Evolutionary conservation across 768 basidiomycete genomes (phyloP).

Genomic region (Rhizopogon vinicolor): DNA sequence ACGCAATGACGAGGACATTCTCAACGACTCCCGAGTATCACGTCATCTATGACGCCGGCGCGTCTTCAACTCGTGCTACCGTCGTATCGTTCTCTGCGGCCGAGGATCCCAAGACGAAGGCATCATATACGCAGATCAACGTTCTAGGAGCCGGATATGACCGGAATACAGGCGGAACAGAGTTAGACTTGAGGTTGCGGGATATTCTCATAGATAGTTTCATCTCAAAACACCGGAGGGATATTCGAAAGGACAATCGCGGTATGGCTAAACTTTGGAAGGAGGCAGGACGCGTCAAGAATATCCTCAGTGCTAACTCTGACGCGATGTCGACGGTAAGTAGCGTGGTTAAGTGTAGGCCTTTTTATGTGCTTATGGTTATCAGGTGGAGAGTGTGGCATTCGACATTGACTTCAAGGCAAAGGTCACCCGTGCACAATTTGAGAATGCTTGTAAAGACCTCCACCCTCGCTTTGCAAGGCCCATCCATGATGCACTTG

Average conservation of each 20-base stretch:
- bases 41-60: slow-evolving; percentile 92
- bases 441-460: slow-evolving; percentile 72
- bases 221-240: slow-evolving; percentile 61
- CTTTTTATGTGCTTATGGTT: slow-evolving; percentile 3
- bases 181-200: slow-evolving; percentile 77
- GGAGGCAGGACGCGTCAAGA: slow-evolving; percentile 88
- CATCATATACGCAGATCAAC: slow-evolving; percentile 62
- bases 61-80: slow-evolving; percentile 75
- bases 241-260: slow-evolving; percentile 67
- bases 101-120: slow-evolving; percentile 45
- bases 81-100: slow-evolving; percentile 59
- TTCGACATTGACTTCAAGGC: slow-evolving; percentile 89
- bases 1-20: slow-evolving; percentile 94
- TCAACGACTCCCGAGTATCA: slow-evolving; percentile 69
- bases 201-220: slow-evolving; percentile 78
- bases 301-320: slow-evolving; percentile 87
- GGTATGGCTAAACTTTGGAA: slow-evolving; percentile 95
- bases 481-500: slow-evolving; percentile 74
- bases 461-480: slow-evolving; percentile 56
- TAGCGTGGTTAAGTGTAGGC: slow-evolving; percentile 4
- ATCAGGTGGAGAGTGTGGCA: slow-evolving; percentile 79
- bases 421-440: slow-evolving; percentile 70
- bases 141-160: slow-evolving; percentile 84
- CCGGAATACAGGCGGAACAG: slow-evolving; percentile 70
- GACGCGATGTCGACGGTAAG: slow-evolving; percentile 72